Evolutionary conservation across 2,329 filamentous ascomycete species (phyloP), one percentile per base, ranked within the genome.

Genomic region (Hypomyces rosellus): DNA sequence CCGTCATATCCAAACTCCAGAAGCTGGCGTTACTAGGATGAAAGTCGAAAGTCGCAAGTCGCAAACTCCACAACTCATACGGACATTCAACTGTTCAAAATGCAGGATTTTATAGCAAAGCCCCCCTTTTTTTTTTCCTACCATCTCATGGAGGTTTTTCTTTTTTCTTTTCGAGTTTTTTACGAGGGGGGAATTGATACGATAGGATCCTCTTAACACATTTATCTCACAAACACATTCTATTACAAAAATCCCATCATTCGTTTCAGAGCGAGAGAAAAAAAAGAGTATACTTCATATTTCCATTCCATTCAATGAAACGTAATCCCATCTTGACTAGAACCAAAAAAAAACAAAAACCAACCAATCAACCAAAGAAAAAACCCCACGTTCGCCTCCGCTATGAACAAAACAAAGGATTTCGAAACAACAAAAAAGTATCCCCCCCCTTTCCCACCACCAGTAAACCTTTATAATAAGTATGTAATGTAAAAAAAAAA

Each of bases 21-120:
- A 77, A 70, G 62, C 57, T 82, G 47, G 70, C 73, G 13, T 61
- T 82, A 18, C 56, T 82, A 37, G 77, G 76, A 5, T 76, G 63
- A 60, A 64, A 45, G 25, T 11, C 6, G 9, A 30, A 30, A 30
- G 25, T 2, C 2, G 9, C 6, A 11, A 30, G 9, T 2, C 2
- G 9, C 6, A 30, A 30, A 30, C n/a, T n/a, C n/a, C n/a, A n/a
- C n/a, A 30, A 30, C 6, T 5, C 25, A 30, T 42, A 43, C 22
- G 14, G 20, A 18, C 37, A 39, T 15, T 39, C 37, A 39, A n/a
- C 37, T n/a, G 37, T 15, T 39, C 36, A n/a, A 38, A n/a, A 38
- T 14, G 13, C 8, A n/a, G 6, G 13, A 11, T 9, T 18, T 39
- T 39, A 30, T 30, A 30, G 6, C 25, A 30, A 30, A 30, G 25